Percentiles rank a stretch among this genome's conserved stretches.
Evolutionary conservation across 352 stramenopile genomes (phyloP).

Genomic region (Phytophthora sp.): DNA sequence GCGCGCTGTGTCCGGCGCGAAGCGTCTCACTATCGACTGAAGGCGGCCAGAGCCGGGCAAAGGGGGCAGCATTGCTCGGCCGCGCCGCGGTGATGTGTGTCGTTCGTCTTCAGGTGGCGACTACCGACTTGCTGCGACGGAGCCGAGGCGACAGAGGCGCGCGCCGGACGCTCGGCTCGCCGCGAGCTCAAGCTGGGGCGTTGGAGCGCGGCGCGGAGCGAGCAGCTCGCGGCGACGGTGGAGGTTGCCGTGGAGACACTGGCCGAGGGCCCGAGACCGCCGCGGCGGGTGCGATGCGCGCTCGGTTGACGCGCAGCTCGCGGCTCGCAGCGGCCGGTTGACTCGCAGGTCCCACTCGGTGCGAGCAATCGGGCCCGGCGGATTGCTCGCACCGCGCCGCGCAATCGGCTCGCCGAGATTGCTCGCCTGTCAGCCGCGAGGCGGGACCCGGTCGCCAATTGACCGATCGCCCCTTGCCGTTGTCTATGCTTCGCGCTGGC

Average conservation of each 20-base stretch:
- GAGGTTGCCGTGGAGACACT: too few relatives aligned
- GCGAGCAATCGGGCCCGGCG: not conserved
- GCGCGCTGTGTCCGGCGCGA: too few relatives aligned
- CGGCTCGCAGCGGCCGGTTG: not conserved
- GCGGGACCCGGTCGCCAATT: slow-evolving; percentile 3
- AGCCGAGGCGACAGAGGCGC: not conserved
- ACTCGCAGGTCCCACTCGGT: slow-evolving; percentile 5
- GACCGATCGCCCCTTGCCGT: not conserved
- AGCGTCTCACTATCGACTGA: too few relatives aligned
- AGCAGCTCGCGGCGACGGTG: not conserved
- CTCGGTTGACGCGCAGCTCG: not conserved
- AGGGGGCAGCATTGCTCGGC: too few relatives aligned
- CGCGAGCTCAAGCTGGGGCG: too few relatives aligned
- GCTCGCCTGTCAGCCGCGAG: slow-evolving; percentile 6
- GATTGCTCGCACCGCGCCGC: slow-evolving; percentile 8
- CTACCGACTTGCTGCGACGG: slow-evolving; percentile 6
- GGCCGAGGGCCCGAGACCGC: not conserved
- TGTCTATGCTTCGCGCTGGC: not conserved
- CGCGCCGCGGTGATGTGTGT: not conserved
- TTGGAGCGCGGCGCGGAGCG: not conserved
- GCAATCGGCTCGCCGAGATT: slow-evolving; percentile 8
- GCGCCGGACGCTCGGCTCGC: too few relatives aligned
- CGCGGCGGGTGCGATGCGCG: not conserved
- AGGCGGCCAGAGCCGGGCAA: too few relatives aligned
- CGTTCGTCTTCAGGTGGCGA: slow-evolving; percentile 2